These are phyloP conservation scores for Centrapalus pauciflorus DNA, from an alignment of 129 eudicot genomes.

Conservation along the genomic window DNA sequence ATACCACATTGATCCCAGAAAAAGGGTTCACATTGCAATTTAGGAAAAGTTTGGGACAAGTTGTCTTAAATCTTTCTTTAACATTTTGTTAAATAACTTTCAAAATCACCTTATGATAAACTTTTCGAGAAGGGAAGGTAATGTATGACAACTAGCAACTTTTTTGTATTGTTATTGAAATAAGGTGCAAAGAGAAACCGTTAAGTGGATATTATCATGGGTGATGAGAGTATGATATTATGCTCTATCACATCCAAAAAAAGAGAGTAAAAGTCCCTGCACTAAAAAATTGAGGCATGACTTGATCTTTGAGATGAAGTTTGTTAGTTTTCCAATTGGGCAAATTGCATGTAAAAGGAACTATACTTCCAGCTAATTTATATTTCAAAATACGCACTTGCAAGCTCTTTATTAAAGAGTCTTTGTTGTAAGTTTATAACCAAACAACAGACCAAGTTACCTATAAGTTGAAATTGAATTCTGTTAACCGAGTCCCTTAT, in stretches of 20 bases:
- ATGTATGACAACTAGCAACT: neutral
- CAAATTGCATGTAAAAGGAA: too few species aligned
- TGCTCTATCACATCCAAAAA: neutral
- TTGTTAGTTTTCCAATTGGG: neutral
- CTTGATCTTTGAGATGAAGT: neutral
- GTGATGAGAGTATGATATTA: neutral
- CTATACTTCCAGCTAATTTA: too few species aligned
- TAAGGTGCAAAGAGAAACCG: neutral
- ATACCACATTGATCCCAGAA: neutral
- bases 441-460: too few species aligned
- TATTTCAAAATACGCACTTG: too few species aligned
- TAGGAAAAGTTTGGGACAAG: neutral
- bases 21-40: neutral
- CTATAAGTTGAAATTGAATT: too few species aligned
- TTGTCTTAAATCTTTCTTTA: neutral
- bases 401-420: too few species aligned
- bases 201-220: neutral
- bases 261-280: neutral
- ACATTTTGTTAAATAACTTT: neutral
- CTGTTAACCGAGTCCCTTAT: too few species aligned
- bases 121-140: neutral
- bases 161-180: neutral
- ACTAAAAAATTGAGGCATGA: neutral
- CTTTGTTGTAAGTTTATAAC: too few species aligned
- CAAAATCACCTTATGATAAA: neutral